A percentile compares a stretch with the other conserved stretches of the same genome.
Evolutionary conservation across 768 basidiomycete species (phyloP).

Genomic region (Russula earlei): DNA sequence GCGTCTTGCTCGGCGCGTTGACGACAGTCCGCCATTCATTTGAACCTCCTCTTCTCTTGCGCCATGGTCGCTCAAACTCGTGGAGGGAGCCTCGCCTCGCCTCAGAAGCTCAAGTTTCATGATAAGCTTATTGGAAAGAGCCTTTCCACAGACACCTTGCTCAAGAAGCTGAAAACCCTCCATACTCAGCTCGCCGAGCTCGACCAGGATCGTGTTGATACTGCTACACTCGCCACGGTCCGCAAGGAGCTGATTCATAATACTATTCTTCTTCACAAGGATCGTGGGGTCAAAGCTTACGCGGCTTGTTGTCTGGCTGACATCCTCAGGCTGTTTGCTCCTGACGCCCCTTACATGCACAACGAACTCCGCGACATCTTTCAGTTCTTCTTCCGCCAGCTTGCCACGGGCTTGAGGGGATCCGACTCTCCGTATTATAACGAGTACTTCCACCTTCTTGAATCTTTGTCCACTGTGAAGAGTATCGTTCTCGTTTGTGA

Average conservation of each 20-base stretch:
- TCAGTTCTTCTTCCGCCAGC: slow-evolving; percentile 89
- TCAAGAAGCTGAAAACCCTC: slow-evolving; percentile 78
- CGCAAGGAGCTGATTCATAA: slow-evolving; percentile 73
- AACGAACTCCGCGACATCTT: slow-evolving; percentile 91
- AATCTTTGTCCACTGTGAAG: slow-evolving; percentile 89
- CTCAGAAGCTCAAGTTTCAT: slow-evolving; percentile 62
- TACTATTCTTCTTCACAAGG: slow-evolving; percentile 85
- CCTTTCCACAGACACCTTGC: slow-evolving; percentile 67
- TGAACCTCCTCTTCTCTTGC: background rate
- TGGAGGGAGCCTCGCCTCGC: slow-evolving; percentile 40
- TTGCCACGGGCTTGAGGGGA: slow-evolving; percentile 63
- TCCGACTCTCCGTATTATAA: slow-evolving; percentile 78
- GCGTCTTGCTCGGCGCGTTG: slow-evolving; percentile 12
- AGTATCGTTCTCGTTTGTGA: slow-evolving; percentile 91
- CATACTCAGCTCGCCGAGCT: slow-evolving; percentile 68
- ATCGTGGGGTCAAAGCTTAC: slow-evolving; percentile 91
- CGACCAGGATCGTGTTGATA: slow-evolving; percentile 83
- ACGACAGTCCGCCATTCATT: background rate
- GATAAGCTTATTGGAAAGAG: slow-evolving; percentile 77
- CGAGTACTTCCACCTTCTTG: slow-evolving; percentile 91
- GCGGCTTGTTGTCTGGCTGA: slow-evolving; percentile 93
- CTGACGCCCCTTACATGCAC: slow-evolving; percentile 91
- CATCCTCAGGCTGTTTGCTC: slow-evolving; percentile 86
- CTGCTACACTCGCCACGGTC: slow-evolving; percentile 53
- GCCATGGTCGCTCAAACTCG: slow-evolving; percentile 71